Percentiles rank a stretch among this genome's conserved stretches.
phyloP scores from a whole-genome alignment of 2,329 filamentous ascomycete genomes.

The Epichloe sylvatica region DNA sequence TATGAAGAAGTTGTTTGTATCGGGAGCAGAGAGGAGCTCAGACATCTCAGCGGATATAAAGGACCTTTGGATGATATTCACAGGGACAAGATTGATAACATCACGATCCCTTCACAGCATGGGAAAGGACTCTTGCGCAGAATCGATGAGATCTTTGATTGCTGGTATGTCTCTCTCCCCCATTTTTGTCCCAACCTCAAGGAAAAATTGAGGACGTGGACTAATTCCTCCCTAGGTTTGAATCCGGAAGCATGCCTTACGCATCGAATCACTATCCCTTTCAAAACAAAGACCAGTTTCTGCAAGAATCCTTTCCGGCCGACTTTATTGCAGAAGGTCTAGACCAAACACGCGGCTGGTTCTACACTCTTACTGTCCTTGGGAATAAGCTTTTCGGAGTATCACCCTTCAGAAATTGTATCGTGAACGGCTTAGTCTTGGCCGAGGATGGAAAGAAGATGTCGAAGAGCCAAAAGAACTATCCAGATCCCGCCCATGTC shows the following conservation, averaged over 20 bases:
- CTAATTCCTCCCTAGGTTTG: constrained; percentile 8
- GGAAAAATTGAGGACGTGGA: background rate
- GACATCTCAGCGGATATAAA: constrained; percentile 12
- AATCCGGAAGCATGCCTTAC: constrained; percentile 16
- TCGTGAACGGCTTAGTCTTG: constrained; percentile 16
- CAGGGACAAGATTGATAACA: constrained; percentile 14
- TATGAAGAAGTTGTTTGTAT: constrained; percentile 14
- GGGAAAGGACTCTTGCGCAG: constrained; percentile 10
- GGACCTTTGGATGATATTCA: constrained; percentile 12
- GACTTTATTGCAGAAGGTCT: constrained; percentile 17
- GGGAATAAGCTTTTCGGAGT: constrained; percentile 13
- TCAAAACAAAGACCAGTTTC: constrained; percentile 12
- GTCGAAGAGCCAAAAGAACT: constrained; percentile 17
- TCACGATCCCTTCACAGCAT: constrained; percentile 14
- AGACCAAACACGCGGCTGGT: constrained; percentile 17
- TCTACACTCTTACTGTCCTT: constrained; percentile 15
- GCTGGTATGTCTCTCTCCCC: constrained; percentile 11
- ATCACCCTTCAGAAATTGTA: constrained; percentile 15
- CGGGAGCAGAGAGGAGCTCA: constrained; percentile 13
- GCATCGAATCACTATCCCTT: constrained; percentile 15
- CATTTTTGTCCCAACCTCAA: too few species aligned
- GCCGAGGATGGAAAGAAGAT: constrained; percentile 18
- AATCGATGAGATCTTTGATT: constrained; percentile 16
- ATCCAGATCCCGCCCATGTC: constrained; percentile 11
- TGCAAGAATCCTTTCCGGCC: constrained; percentile 12